Evolutionary conservation across 2,329 filamentous ascomycete genomes (phyloP).

Genomic region (Phaeoacremonium minimum): DNA sequence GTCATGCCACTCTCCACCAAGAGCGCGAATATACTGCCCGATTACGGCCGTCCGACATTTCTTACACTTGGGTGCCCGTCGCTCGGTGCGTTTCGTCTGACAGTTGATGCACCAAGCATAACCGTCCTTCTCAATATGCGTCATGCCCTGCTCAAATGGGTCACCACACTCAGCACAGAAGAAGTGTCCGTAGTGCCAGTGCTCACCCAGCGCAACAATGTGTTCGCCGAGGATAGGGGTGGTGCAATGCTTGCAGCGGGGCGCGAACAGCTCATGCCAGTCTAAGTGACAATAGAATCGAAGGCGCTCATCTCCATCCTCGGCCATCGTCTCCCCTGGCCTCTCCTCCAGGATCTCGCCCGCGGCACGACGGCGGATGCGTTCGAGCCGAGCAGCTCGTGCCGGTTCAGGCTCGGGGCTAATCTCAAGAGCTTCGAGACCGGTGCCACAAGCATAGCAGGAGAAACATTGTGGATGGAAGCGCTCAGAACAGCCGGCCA

Average conservation of each 20-base stretch:
- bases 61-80: conserved; percentile 81
- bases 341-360: conserved; percentile 59
- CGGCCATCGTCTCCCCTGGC: conserved; percentile 59
- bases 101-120: conserved; percentile 96
- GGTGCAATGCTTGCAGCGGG: conserved; percentile 91
- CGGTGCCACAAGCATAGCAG: conserved; percentile 82
- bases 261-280: conserved; percentile 92
- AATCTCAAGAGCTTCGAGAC: conserved; percentile 92
- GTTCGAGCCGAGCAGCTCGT: conserved; percentile 66
- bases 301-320: conserved; percentile 68
- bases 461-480: conserved; percentile 94
- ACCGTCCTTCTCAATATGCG: conserved; percentile 87
- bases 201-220: conserved; percentile 85
- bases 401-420: conserved; percentile 80
- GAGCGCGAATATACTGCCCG: conserved; percentile 82
- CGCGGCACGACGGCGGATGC: conserved; percentile 59
- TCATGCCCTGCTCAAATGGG: conserved; percentile 72
- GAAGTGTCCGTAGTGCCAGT: conserved; percentile 97
- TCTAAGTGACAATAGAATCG: conserved; percentile 98
- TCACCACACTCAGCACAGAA: conserved; percentile 99
- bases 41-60: conserved; percentile 82
- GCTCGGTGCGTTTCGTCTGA: conserved; percentile 86
- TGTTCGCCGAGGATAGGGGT: conserved; percentile 96
- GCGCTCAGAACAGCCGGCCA: conserved; percentile 66
- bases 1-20: conserved; percentile 92